Evolutionary conservation across 1,139 yeast species (phyloP).

Genomic region (Lodderomyces elongisporus): DNA sequence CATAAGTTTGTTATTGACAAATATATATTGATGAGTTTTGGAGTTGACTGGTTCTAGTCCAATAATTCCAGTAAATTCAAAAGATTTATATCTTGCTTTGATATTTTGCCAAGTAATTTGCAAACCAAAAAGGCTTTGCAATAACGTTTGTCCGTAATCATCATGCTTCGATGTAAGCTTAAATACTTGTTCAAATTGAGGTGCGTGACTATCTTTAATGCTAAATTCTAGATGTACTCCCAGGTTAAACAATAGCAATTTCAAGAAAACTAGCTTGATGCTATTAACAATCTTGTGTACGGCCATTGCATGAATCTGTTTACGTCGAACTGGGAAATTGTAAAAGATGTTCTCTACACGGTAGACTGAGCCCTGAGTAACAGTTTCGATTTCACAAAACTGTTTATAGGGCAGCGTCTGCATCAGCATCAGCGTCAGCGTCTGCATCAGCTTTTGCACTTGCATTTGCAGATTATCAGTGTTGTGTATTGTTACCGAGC

Average conservation of each 20-base stretch:
- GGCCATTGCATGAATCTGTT: slow-evolving; percentile 20
- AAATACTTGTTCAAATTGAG: slow-evolving; percentile 6
- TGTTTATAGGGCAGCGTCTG: neutral
- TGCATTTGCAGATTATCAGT: too few species aligned
- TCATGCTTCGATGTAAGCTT: too few species aligned
- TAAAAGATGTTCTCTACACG: slow-evolving; percentile 45
- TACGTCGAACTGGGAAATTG: slow-evolving; percentile 54
- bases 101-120: slow-evolving; percentile 16
- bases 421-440: too few species aligned
- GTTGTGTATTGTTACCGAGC: too few species aligned
- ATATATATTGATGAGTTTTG: slow-evolving; percentile 41
- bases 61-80: slow-evolving; percentile 25
- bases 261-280: slow-evolving; percentile 30
- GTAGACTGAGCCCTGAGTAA: slow-evolving; percentile 47
- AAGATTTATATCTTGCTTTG: slow-evolving; percentile 19
- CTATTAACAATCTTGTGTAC: slow-evolving; percentile 21
- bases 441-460: too few species aligned
- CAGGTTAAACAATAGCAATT: slow-evolving; percentile 26
- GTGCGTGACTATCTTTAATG: slow-evolving; percentile 8
- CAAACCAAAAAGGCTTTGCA: slow-evolving; percentile 9
- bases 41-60: slow-evolving; percentile 25
- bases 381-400: slow-evolving; percentile 1
- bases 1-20: slow-evolving; percentile 40
- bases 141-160: too few species aligned
- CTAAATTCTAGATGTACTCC: slow-evolving; percentile 18